These are phyloP conservation scores for Micromonas pusilla DNA, from an alignment of 139 green algal species.

Conservation along the genomic window DNA sequence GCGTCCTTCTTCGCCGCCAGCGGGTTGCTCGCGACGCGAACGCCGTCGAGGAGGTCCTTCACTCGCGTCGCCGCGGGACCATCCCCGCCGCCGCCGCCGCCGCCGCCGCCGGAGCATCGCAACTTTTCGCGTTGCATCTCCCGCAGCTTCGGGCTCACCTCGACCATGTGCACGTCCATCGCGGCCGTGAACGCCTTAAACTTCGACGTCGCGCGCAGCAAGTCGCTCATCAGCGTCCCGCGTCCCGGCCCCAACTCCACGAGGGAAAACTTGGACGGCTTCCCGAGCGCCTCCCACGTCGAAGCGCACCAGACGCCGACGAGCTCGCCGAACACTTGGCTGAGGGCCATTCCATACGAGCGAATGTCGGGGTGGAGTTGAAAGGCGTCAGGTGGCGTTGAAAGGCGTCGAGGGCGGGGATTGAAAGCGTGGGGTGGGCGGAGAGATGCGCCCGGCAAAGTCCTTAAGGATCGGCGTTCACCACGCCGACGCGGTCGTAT, in stretches of 20 bases:
- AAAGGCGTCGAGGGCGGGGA: too few species aligned
- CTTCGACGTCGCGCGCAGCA: conserved; percentile 52
- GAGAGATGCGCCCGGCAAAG: too few species aligned
- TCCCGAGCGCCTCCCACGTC: conserved; percentile 74
- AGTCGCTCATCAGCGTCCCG: conserved; percentile 92
- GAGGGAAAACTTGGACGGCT: conserved; percentile 59
- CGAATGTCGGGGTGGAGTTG: too few species aligned
- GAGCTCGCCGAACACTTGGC: conserved; percentile 94
- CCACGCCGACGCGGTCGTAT: too few species aligned
- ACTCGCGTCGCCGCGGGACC: not conserved
- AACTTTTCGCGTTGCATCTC: conserved; percentile 50
- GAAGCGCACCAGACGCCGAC: conserved; percentile 83
- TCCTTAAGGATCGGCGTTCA: too few species aligned
- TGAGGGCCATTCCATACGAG: too few species aligned
- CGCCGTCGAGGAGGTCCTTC: too few species aligned
- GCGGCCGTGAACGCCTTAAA: conserved; percentile 37
- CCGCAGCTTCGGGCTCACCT: conserved; percentile 60
- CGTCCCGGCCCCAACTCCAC: conserved; percentile 89
- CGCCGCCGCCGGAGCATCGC: not conserved
- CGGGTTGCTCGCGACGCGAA: not conserved
- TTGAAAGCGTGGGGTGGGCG: too few species aligned
- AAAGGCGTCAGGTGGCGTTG: too few species aligned
- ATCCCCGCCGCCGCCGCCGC: not conserved
- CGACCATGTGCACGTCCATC: conserved; percentile 72
- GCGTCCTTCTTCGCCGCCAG: not conserved